phyloP scores from a whole-genome alignment of 1,139 yeast species.

The Saccharomycopsis hybrid region DNA sequence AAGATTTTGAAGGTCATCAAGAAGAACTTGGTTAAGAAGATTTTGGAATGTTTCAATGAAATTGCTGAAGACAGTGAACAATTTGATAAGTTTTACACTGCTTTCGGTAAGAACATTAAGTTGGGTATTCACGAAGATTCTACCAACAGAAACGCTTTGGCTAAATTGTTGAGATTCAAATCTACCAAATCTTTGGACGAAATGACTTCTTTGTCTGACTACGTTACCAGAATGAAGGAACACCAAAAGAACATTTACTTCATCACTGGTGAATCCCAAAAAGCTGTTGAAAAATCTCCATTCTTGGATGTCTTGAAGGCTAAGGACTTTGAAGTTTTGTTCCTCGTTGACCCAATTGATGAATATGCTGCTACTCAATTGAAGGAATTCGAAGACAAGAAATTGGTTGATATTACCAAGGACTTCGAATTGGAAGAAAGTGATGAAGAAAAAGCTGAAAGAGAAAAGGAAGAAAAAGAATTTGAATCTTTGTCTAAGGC shows the following conservation, averaged over 20 bases:
- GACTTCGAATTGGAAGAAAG: slow-evolving; percentile 99
- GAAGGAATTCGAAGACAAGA: slow-evolving; percentile 99
- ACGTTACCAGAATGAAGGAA: slow-evolving; percentile 99
- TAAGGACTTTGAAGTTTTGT: slow-evolving; percentile 95
- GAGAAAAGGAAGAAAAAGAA: slow-evolving; percentile 91
- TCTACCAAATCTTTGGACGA: slow-evolving; percentile 95
- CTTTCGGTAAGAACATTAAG: slow-evolving; percentile 97
- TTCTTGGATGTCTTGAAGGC: slow-evolving; percentile 98
- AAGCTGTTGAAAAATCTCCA: slow-evolving; percentile 98
- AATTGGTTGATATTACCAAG: slow-evolving; percentile 97
- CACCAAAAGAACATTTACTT: slow-evolving; percentile 99
- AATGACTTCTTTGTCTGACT: slow-evolving; percentile 89
- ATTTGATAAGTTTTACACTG: slow-evolving; percentile 96
- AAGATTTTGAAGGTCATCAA: slow-evolving; percentile 98
- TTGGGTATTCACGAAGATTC: slow-evolving; percentile 99
- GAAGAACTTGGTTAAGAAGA: slow-evolving; percentile 98
- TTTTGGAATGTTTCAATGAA: slow-evolving; percentile 97
- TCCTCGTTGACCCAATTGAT: slow-evolving; percentile 98
- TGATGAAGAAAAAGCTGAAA: slow-evolving; percentile 90
- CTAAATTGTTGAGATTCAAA: slow-evolving; percentile 94
- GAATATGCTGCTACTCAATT: slow-evolving; percentile 99
- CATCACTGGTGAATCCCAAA: slow-evolving; percentile 97
- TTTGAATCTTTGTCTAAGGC: slow-evolving; percentile 92
- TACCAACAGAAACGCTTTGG: slow-evolving; percentile 92
- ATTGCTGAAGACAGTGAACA: slow-evolving; percentile 98